phyloP scores from a whole-genome alignment of 2,329 filamentous ascomycete genomes.

The Malbranchea zuffiana region DNA sequence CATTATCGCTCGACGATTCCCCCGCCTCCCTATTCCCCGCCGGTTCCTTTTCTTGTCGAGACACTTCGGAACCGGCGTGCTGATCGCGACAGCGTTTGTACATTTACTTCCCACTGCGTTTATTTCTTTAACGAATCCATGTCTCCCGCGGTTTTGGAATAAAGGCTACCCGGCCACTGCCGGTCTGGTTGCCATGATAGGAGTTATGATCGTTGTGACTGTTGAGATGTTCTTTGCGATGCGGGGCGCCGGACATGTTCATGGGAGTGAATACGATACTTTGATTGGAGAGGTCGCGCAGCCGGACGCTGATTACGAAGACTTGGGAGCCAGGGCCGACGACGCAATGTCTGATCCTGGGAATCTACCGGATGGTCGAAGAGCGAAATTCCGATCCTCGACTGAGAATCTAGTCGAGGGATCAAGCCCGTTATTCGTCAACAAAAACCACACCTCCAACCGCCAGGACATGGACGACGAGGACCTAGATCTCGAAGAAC shows the following conservation, averaged over 20 bases:
- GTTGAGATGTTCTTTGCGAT: conserved; percentile 85
- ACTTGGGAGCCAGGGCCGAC: conserved; percentile 9
- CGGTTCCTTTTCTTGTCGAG: conserved; percentile 49
- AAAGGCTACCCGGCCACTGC: conserved; percentile 67
- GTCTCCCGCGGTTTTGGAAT: conserved; percentile 68
- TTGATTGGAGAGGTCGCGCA: conserved; percentile 22
- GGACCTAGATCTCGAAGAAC: conserved; percentile 51
- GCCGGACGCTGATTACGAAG: conserved; percentile 5
- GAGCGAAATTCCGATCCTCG: too few relatives aligned
- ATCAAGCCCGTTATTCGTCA: conserved; percentile 13
- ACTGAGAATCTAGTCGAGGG: conserved; percentile 16
- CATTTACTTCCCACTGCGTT: conserved; percentile 55
- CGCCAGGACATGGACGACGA: conserved; percentile 44
- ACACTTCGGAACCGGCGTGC: conserved; percentile 48
- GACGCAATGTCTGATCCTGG: conserved; percentile 5
- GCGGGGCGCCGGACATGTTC: conserved; percentile 50
- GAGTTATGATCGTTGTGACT: conserved; percentile 69
- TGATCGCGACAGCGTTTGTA: conserved; percentile 48
- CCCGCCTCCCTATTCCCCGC: conserved; percentile 48
- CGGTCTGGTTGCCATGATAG: conserved; percentile 69
- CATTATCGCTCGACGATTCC: conserved; percentile 49
- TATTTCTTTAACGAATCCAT: conserved; percentile 49
- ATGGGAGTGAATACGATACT: conserved; percentile 44
- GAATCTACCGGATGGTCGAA: too few relatives aligned
- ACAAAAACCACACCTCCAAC: conserved; percentile 16